phyloP scores from a whole-genome alignment of 148 eudicot species.

The Rhododendron molle region DNA sequence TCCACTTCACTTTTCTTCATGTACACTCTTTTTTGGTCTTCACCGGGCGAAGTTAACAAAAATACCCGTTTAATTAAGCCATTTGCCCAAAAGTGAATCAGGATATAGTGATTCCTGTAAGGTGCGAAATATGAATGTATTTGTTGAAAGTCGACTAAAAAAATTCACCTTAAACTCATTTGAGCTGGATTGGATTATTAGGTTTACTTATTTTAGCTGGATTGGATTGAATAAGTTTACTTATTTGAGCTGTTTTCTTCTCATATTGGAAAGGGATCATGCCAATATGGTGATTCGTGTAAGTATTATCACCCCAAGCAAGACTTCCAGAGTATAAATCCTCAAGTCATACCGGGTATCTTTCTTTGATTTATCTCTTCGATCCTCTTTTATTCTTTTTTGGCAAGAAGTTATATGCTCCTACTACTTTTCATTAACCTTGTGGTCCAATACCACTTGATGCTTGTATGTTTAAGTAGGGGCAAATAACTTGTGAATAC shows the following conservation, averaged over 20 bases:
- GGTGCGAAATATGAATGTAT: background rate
- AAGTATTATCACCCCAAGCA: conserved; percentile 72
- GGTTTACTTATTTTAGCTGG: background rate
- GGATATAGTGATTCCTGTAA: background rate
- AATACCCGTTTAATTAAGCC: background rate
- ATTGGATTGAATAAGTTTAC: background rate
- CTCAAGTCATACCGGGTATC: conserved; percentile 51
- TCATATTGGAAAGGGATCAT: conserved; percentile 52
- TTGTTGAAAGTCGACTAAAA: background rate
- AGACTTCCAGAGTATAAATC: conserved; percentile 26
- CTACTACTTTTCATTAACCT: background rate
- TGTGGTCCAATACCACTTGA: background rate
- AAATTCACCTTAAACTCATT: background rate
- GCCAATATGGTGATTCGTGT: conserved; percentile 83
- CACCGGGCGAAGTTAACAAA: background rate
- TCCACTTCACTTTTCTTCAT: background rate
- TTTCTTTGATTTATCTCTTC: conserved; percentile 4
- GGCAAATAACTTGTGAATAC: background rate
- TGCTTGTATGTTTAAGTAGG: background rate
- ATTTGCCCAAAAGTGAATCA: background rate
- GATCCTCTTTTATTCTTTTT: background rate
- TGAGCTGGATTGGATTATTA: background rate
- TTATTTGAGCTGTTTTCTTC: background rate
- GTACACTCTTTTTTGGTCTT: background rate
- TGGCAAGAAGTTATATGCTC: background rate